A percentile compares a stretch with the other conserved stretches of the same genome.
phyloP scores from a whole-genome alignment of 306 rosid genomes.

The Lathyrus sativus region DNA sequence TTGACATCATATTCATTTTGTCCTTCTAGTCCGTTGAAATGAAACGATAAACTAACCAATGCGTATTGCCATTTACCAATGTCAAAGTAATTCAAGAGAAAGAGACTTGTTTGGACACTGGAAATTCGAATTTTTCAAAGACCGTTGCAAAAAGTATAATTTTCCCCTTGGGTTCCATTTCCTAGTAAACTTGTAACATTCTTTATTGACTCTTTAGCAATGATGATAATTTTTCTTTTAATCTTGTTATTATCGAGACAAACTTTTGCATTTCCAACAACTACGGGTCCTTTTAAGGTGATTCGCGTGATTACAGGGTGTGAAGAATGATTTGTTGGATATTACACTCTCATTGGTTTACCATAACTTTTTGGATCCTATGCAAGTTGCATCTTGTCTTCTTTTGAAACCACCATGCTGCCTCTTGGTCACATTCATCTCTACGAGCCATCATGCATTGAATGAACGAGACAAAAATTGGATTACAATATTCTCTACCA shows the following conservation, averaged over 20 bases:
- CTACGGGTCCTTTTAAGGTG: conserved; percentile 35
- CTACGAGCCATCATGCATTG: conserved; percentile 17
- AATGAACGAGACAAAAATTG: conserved; percentile 2
- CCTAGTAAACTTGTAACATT: not conserved
- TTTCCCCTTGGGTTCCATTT: not conserved
- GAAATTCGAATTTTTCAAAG: too few relatives aligned
- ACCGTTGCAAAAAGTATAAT: too few relatives aligned
- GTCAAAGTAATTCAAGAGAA: too few relatives aligned
- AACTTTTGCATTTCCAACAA: conserved; percentile 52
- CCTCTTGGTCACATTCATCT: not conserved
- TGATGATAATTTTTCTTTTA: not conserved
- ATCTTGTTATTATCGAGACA: not conserved
- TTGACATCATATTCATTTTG: too few relatives aligned
- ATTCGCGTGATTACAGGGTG: conserved; percentile 50
- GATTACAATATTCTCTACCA: not conserved
- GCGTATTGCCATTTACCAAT: too few relatives aligned
- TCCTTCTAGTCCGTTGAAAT: too few relatives aligned
- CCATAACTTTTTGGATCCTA: conserved; percentile 38
- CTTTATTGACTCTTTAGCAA: not conserved
- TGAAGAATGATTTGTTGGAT: conserved; percentile 3
- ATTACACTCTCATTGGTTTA: conserved; percentile 14
- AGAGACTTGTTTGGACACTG: too few relatives aligned
- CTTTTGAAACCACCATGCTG: conserved; percentile 3
- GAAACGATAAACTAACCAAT: too few relatives aligned
- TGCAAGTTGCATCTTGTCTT: conserved; percentile 17